Evolutionary conservation across 2,329 filamentous ascomycete genomes (phyloP), one percentile per base, ranked within the genome.

Genomic region (Colletotrichum lupini): DNA sequence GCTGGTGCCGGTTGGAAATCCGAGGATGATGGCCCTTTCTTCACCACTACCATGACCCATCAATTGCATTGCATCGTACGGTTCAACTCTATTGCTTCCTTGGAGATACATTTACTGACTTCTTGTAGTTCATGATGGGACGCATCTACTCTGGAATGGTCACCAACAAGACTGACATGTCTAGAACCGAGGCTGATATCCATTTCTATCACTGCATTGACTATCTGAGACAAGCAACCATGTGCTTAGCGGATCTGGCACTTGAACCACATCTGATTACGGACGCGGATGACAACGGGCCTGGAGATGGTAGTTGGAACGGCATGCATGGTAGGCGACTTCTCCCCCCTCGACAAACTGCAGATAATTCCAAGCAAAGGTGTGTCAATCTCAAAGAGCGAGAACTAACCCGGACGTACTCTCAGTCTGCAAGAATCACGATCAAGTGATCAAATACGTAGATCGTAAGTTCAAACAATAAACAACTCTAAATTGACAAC

Each of bases 201-300:
- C 84, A 85, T 74, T 84, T 82, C 75, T 79, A 82, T 59, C 83
- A 85, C 76, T 85, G 83, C 77, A 81, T 85, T 67, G 82, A 83
- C 72, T 85, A 85, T 64, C 78, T 85, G 71, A 78, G 83, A 8
- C 83, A 85, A 70, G 80, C 81, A 6, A 80, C 83, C 67, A 82
- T 84, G 81, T 85, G 83, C 53, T 78, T 78, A 8, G 80, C 79
- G n/a, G 65, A 84, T 69, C 77, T 82, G 60, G 80, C 81, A 5
- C 68, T 83, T n/a, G 82, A 83, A 75, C 80, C 81, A 11, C 79
- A 81, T 9, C 79, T 79, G 71, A 81, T 81, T 2, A 82, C 80
- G 3, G 84, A 84, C 69, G 79, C 82, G 0, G 79, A 82, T 60
- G 80, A 84, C 58, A 82, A 82, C 49, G 81, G 83, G 71, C 63